Percentiles rank a stretch among this genome's conserved stretches.
These are phyloP conservation scores for Astrephomene gubernaculifera DNA, from an alignment of 139 green algal species.

Conservation along the genomic window DNA sequence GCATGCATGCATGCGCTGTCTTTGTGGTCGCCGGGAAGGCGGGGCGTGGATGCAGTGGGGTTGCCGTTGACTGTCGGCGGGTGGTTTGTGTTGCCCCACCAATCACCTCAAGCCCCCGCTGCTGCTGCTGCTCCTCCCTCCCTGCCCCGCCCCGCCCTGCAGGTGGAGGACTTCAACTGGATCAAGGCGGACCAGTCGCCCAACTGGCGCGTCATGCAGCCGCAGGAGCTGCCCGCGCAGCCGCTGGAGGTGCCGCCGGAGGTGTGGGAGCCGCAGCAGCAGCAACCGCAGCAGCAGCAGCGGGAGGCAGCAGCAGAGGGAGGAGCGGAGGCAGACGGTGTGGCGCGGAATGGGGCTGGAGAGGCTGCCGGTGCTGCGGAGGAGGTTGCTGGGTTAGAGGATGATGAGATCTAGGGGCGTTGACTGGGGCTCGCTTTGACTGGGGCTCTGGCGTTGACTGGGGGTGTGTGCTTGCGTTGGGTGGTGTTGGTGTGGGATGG, in stretches of 20 bases:
- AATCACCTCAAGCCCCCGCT: background rate
- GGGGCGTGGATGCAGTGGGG: background rate
- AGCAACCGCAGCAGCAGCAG: too few relatives aligned
- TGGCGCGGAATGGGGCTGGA: too few relatives aligned
- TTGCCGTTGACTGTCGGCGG: background rate
- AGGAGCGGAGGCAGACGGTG: background rate
- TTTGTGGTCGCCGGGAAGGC: background rate
- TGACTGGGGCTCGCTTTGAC: too few relatives aligned
- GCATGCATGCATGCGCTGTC: too few relatives aligned
- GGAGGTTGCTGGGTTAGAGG: too few relatives aligned
- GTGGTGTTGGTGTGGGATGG: too few relatives aligned
- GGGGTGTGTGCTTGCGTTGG: too few relatives aligned
- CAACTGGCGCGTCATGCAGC: conserved; percentile 76
- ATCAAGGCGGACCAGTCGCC: conserved; percentile 78
- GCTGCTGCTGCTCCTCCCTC: too few relatives aligned
- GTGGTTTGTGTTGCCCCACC: too few relatives aligned
- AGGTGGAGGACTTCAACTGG: conserved; percentile 91
- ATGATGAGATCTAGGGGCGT: too few relatives aligned
- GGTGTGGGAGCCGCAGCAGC: background rate
- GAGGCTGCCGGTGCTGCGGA: too few relatives aligned
- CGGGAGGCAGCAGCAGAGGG: background rate
- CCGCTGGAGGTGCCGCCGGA: background rate
- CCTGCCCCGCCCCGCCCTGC: background rate
- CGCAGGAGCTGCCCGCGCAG: conserved; percentile 29
- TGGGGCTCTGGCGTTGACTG: too few relatives aligned